Conservation (phyloP, 306 rosid genomes). For the Prunus dulcis region DNA sequence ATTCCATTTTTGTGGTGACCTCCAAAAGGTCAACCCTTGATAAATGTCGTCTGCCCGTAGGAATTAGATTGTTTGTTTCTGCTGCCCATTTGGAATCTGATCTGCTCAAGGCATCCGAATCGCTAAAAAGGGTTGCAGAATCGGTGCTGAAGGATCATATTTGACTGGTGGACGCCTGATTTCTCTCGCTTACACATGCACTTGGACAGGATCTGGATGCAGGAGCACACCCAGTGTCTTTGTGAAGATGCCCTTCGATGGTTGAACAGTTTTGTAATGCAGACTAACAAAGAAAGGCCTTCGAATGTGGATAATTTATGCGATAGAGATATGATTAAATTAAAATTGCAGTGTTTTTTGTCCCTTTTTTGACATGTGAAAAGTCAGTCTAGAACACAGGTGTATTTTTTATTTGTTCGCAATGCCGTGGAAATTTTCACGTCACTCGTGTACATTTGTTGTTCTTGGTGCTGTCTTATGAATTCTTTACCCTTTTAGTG, state of each 20-base stretch:
- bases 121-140: slow-evolving; percentile 68
- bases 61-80: slow-evolving; percentile 78
- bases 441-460: background rate
- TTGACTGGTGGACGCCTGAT: slow-evolving; percentile 21
- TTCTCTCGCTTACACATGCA: background rate
- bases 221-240: background rate
- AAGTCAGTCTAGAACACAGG: background rate
- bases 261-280: slow-evolving; percentile 18
- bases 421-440: background rate
- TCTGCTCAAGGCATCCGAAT: slow-evolving; percentile 63
- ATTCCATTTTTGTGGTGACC: slow-evolving; percentile 59
- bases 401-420: background rate
- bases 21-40: slow-evolving; percentile 82
- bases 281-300: slow-evolving; percentile 12
- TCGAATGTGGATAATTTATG: slow-evolving; percentile 7
- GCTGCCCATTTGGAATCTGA: slow-evolving; percentile 82
- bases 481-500: background rate
- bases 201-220: background rate
- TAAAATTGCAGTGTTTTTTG: background rate
- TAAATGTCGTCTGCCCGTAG: slow-evolving; percentile 72
- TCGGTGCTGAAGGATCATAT: slow-evolving; percentile 46
- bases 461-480: background rate
- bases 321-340: background rate
- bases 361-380: slow-evolving; percentile 1
- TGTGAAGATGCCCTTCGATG: background rate